phyloP scores from a whole-genome alignment of 1,284 basidiomycete species.

The Ustanciosporium gigantosporum region DNA sequence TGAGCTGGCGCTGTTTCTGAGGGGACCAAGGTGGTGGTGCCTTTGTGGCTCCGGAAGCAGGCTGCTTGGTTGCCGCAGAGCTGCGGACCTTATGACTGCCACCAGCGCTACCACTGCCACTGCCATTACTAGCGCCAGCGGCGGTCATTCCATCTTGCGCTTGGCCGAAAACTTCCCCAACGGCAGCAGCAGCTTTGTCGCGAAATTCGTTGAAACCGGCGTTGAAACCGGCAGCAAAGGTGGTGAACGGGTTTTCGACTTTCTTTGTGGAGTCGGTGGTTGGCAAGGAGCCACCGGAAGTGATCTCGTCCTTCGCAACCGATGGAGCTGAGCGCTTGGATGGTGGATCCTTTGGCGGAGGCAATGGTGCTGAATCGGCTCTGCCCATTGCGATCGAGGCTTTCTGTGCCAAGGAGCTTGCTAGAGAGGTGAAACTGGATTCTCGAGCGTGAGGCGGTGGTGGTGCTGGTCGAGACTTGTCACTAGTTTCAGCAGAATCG shows the following conservation, averaged over 20 bases:
- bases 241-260: conserved; percentile 37
- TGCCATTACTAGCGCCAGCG: not conserved
- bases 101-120: not conserved
- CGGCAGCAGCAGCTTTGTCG: conserved; percentile 48
- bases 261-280: conserved; percentile 16
- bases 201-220: conserved; percentile 45
- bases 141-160: conserved; percentile 3
- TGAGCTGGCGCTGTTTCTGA: conserved; percentile 23
- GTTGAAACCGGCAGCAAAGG: conserved; percentile 46
- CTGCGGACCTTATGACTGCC: not conserved
- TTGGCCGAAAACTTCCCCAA: conserved; percentile 41
- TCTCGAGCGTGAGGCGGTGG: conserved; percentile 2
- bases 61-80: conserved; percentile 12
- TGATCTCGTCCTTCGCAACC: conserved; percentile 8
- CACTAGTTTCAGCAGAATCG: not conserved
- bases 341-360: conserved; percentile 20
- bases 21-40: conserved; percentile 28
- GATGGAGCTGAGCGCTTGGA: not conserved
- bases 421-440: conserved; percentile 11
- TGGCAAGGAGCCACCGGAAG: conserved; percentile 26
- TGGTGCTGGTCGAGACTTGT: not conserved
- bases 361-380: conserved; percentile 23
- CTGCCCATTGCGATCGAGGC: conserved; percentile 18
- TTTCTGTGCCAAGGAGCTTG: conserved; percentile 20
- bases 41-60: not conserved